Base-by-base conservation (phyloP, 2,329 filamentous ascomycete species). In the Aureobasidium sp. region DNA sequence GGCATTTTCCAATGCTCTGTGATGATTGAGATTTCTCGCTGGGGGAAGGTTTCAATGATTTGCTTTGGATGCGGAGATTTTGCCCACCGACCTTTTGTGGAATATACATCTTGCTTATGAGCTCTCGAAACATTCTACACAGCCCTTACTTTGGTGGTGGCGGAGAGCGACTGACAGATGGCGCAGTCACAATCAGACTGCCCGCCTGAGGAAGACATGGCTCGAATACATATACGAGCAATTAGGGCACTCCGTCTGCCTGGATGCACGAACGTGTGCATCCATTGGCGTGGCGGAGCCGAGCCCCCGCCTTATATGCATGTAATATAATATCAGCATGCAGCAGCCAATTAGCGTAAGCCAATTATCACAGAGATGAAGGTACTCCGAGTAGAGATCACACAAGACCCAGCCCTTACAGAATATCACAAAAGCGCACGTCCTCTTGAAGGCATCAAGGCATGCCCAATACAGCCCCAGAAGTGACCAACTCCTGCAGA, bases 51-150 rank as follows among this genome's bases (percentile, higher is more conserved):
- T 55, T 55, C 26, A 39, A 39, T 41, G 36, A 13, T 27, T 41
- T 27, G 13, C 23, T 55, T 29, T 20, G 10, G 9, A 41, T 13
- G 3, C 12, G 13, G 15, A 29, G 36, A 17, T 10, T 6, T 23
- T 17, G n/a, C 20, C 20, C 1, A 55, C 51, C 51, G 27, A 55
- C 51, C 51, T 55, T 55, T 29, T 32, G 51, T 34, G 51, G 36
- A 23, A 55, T 55, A 34, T 55, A 55, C 51, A 55, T 55, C 15
- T 55, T 55, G 36, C 51, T 55, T 55, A 41, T 55, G 51, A 55
- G 37, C 34, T 55, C 51, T 29, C 8, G 13, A 41, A 55, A 20
- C 51, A 55, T 55, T 27, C 51, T 41, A 55, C 51, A 55, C 51
- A 55, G 51, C 51, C 51, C 26, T 55, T 29, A 12, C n/a, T 41